Conservation (phyloP, 1,284 basidiomycete genomes). For the Agroathelia rolfsii region DNA sequence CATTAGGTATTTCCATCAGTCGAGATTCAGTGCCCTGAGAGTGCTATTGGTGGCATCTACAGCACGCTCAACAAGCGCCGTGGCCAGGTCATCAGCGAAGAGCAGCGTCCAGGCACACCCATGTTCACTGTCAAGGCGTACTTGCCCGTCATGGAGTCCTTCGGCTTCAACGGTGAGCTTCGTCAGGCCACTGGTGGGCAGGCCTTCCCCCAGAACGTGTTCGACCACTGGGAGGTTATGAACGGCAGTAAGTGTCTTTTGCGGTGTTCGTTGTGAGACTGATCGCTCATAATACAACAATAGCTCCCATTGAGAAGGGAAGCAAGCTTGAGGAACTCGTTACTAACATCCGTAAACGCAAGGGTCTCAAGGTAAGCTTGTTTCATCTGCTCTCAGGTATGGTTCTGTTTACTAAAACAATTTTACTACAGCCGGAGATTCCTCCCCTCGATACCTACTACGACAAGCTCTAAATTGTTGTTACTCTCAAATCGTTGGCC, state of each 20-base stretch:
- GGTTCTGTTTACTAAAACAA: constrained; percentile 9
- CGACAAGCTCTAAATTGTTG: constrained; percentile 82
- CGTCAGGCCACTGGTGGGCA: constrained; percentile 91
- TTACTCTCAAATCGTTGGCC: too few species aligned
- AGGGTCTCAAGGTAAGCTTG: constrained; percentile 79
- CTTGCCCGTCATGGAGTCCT: constrained; percentile 94
- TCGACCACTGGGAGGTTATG: constrained; percentile 89
- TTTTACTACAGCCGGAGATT: constrained; percentile 58
- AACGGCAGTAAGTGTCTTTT: constrained; percentile 53
- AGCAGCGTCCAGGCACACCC: constrained; percentile 94
- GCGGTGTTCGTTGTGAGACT: constrained; percentile 9
- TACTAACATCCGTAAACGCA: constrained; percentile 75
- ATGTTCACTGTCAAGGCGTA: constrained; percentile 99
- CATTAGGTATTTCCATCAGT: constrained; percentile 31
- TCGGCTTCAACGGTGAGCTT: constrained; percentile 97
- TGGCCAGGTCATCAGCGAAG: constrained; percentile 97
- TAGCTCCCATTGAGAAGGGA: constrained; percentile 75
- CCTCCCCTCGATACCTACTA: constrained; percentile 83
- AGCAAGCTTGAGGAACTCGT: constrained; percentile 88
- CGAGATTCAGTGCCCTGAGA: constrained; percentile 98
- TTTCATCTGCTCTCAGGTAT: constrained; percentile 2
- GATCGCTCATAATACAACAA: constrained; percentile 11
- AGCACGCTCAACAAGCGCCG: constrained; percentile 91
- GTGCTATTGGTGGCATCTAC: constrained; percentile 98
- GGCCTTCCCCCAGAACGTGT: constrained; percentile 96